A percentile compares a stretch with the other conserved stretches of the same genome.
These are phyloP conservation scores for Microdochium paspali DNA, from an alignment of 2,329 filamentous ascomycete genomes.

Conservation along the genomic window DNA sequence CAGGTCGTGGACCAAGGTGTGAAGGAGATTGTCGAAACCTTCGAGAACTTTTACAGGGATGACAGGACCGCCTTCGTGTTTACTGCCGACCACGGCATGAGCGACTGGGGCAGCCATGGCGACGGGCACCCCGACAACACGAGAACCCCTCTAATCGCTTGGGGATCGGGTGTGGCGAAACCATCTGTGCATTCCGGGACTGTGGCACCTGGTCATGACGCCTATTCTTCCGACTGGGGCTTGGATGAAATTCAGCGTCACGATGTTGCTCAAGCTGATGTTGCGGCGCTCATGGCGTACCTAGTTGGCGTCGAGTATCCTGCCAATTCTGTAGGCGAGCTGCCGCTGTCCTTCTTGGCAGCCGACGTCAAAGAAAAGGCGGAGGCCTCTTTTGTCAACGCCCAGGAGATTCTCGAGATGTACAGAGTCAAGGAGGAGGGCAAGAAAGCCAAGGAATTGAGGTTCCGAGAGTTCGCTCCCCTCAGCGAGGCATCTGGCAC, in stretches of 20 bases:
- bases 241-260: constrained; percentile 73
- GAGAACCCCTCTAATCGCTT: constrained; percentile 81
- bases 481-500: constrained; percentile 53
- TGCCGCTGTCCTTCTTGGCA: constrained; percentile 75
- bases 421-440: constrained; percentile 86
- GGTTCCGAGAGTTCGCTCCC: constrained; percentile 66
- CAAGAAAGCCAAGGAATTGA: constrained; percentile 67
- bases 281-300: constrained; percentile 93
- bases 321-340: constrained; percentile 89
- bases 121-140: constrained; percentile 98
- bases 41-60: constrained; percentile 78
- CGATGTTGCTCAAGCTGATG: constrained; percentile 88
- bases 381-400: constrained; percentile 74
- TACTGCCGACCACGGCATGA: constrained; percentile 98
- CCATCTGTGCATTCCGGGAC: constrained; percentile 49
- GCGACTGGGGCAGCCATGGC: constrained; percentile 97
- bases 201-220: constrained; percentile 74
- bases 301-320: constrained; percentile 82
- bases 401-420: constrained; percentile 84
- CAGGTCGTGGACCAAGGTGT: constrained; percentile 90
- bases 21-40: constrained; percentile 68
- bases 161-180: constrained; percentile 83
- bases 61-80: constrained; percentile 90
- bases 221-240: constrained; percentile 84
- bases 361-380: constrained; percentile 69